Conservation (phyloP, 2,329 filamentous ascomycete species). For the Grosmannia clavigera region DNA sequence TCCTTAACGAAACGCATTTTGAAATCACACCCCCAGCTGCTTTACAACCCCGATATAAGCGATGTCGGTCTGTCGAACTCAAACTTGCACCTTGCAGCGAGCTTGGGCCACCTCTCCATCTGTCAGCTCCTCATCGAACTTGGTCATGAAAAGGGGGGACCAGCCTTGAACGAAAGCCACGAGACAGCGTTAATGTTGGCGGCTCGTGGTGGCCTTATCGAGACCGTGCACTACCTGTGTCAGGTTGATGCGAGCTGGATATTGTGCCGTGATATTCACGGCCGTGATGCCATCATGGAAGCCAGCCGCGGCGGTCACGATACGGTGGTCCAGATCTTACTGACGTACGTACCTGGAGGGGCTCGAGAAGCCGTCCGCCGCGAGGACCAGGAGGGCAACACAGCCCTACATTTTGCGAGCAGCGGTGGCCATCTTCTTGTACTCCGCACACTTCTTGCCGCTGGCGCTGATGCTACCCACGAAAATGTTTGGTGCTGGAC, state of each 20-base stretch:
- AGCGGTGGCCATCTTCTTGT: conserved; percentile 70
- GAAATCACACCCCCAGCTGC: conserved; percentile 53
- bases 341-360: conserved; percentile 48
- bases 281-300: conserved; percentile 62
- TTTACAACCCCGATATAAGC: conserved; percentile 69
- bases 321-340: conserved; percentile 50
- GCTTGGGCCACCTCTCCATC: conserved; percentile 57
- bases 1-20: conserved; percentile 67
- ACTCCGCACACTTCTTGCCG: conserved; percentile 62
- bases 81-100: conserved; percentile 68
- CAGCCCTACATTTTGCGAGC: conserved; percentile 74
- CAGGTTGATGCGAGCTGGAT: conserved; percentile 51
- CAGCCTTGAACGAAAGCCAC: conserved; percentile 66
- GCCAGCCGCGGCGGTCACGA: conserved; percentile 49
- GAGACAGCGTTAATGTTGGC: conserved; percentile 78
- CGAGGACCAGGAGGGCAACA: conserved; percentile 65
- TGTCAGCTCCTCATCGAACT: conserved; percentile 57
- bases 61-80: conserved; percentile 63
- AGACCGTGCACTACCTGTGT: conserved; percentile 61
- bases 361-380: conserved; percentile 39
- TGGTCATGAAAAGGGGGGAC: conserved; percentile 58
- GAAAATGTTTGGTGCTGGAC: conserved; percentile 72
- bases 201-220: conserved; percentile 54
- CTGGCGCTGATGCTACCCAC: conserved; percentile 61
- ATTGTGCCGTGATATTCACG: conserved; percentile 50